Conservation (phyloP, 371 early-diverging fungal genomes). For the Ecytonucleospora hepatopenaei region DNA sequence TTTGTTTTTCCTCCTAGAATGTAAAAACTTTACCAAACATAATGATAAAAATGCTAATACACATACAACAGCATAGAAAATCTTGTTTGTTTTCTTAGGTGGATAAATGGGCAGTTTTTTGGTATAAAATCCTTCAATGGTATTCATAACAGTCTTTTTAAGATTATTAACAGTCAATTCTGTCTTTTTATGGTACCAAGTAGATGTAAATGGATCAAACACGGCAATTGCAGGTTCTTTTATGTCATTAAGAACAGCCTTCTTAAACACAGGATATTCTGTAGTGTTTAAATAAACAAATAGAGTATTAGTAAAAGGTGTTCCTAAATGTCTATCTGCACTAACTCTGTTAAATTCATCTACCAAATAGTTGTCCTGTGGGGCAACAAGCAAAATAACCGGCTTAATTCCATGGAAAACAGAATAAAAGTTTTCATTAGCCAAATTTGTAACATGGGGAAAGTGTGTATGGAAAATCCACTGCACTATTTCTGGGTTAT, state of each 20-base stretch:
- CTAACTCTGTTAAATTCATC: constrained; percentile 49
- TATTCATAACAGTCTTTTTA: constrained; percentile 12
- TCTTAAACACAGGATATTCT: constrained; percentile 54
- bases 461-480: constrained; percentile 59
- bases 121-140: constrained; percentile 14
- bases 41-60: not conserved
- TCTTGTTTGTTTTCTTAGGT: not conserved
- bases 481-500: constrained; percentile 49
- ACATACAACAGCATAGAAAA: constrained; percentile 15
- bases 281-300: constrained; percentile 52
- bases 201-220: constrained; percentile 52
- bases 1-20: not conserved
- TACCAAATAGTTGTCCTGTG: constrained; percentile 38
- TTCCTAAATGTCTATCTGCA: constrained; percentile 47
- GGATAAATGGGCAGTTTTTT: constrained; percentile 33
- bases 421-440: constrained; percentile 55
- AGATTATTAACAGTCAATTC: constrained; percentile 29
- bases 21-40: not conserved
- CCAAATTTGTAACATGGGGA: constrained; percentile 54
- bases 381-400: constrained; percentile 49
- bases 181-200: constrained; percentile 43
- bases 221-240: constrained; percentile 47
- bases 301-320: constrained; percentile 50
- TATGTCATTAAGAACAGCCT: constrained; percentile 43
- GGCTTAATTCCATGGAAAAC: constrained; percentile 59